phyloP scores from a whole-genome alignment of 352 stramenopile species.

The Phytopythium delawarense region DNA sequence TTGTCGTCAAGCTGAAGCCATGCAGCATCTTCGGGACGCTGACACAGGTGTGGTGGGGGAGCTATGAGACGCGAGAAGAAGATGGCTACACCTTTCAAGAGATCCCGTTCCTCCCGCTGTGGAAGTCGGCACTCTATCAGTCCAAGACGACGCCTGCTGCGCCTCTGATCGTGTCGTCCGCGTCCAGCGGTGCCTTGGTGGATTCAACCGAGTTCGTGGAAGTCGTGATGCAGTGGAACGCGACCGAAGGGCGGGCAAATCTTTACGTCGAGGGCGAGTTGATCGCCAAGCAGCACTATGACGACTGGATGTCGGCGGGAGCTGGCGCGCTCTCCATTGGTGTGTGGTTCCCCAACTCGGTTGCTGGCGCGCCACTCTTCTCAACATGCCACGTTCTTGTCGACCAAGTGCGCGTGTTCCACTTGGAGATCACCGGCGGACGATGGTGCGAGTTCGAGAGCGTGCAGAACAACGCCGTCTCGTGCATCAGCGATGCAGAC shows the following conservation, averaged over 20 bases:
- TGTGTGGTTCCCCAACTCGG: conserved; percentile 68
- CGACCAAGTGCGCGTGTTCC: conserved; percentile 48
- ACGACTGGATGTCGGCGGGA: not conserved
- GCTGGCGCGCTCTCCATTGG: conserved; percentile 32
- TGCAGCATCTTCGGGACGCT: conserved; percentile 51
- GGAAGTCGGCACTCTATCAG: conserved; percentile 57
- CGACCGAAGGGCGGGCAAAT: conserved; percentile 45
- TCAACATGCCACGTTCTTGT: conserved; percentile 41
- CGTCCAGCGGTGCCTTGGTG: conserved; percentile 8
- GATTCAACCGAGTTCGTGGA: conserved; percentile 27
- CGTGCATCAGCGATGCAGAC: conserved; percentile 29
- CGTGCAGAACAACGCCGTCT: conserved; percentile 14
- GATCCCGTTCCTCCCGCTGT: conserved; percentile 51
- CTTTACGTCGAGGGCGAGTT: conserved; percentile 58
- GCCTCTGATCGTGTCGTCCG: conserved; percentile 24
- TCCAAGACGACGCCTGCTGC: conserved; percentile 33
- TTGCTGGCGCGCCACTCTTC: conserved; percentile 54
- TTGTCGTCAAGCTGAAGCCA: conserved; percentile 42
- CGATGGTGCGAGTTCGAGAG: conserved; percentile 64
- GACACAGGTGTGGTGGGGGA: conserved; percentile 61
- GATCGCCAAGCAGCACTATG: conserved; percentile 28
- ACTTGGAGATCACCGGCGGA: conserved; percentile 45
- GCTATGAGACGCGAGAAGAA: conserved; percentile 21
- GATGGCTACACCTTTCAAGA: conserved; percentile 9
- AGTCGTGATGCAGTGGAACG: conserved; percentile 63